Percentiles rank a stretch among this genome's conserved stretches.
phyloP scores from a whole-genome alignment of 2,329 filamentous ascomycete species.

The Scortechinia acanthostroma region DNA sequence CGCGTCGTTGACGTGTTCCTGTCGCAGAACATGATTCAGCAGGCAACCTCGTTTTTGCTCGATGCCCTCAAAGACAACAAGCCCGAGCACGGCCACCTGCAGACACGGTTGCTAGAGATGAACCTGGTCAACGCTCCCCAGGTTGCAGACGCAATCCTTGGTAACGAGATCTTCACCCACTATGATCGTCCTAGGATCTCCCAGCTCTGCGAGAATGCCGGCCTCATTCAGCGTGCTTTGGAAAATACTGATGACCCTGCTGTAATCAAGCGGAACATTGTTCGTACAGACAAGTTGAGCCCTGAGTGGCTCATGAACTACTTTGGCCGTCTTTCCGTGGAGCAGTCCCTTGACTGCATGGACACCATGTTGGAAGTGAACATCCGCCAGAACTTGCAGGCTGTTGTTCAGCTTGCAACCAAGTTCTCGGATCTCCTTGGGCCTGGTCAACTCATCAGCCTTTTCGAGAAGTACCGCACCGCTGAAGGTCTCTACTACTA shows the following conservation, averaged over 20 bases:
- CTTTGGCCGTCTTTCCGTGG: conserved; percentile 90
- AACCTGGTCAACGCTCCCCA: conserved; percentile 94
- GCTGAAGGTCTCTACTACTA: conserved; percentile 97
- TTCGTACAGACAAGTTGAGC: conserved; percentile 76
- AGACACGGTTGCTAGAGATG: conserved; percentile 95
- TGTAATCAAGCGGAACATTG: conserved; percentile 83
- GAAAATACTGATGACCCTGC: conserved; percentile 91
- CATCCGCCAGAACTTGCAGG: conserved; percentile 92
- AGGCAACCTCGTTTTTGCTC: conserved; percentile 93
- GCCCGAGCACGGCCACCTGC: conserved; percentile 84
- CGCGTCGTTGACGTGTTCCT: conserved; percentile 97
- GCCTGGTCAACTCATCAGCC: conserved; percentile 77
- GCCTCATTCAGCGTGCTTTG: conserved; percentile 76
- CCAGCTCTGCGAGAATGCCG: conserved; percentile 85
- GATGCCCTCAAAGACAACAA: conserved; percentile 93
- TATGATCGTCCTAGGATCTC: conserved; percentile 89
- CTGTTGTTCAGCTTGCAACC: conserved; percentile 89
- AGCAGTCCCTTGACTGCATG: conserved; percentile 87
- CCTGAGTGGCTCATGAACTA: conserved; percentile 86
- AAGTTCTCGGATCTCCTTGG: conserved; percentile 96
- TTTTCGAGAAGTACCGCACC: conserved; percentile 96
- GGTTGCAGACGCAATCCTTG: conserved; percentile 93
- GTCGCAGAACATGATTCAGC: conserved; percentile 93
- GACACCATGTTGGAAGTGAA: conserved; percentile 95
- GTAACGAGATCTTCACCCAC: conserved; percentile 97